Conservation (phyloP, 2,329 filamentous ascomycete genomes). For the Trichoderma atroviride region DNA sequence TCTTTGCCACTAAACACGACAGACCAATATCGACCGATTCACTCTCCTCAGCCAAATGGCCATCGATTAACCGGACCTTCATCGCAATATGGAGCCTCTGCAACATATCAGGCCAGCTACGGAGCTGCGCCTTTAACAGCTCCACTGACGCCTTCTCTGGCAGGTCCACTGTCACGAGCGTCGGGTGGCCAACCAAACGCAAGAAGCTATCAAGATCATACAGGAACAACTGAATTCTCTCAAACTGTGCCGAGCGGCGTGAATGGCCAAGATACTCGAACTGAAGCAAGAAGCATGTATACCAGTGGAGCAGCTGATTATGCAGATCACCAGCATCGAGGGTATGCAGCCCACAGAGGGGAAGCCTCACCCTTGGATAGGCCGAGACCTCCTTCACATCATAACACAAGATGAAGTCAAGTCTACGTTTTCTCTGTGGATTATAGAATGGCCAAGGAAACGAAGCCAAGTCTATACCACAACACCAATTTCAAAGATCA, state of each 20-base stretch:
- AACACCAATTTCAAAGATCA: background rate
- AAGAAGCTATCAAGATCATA: conserved; percentile 54
- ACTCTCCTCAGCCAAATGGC: conserved; percentile 20
- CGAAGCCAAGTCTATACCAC: background rate
- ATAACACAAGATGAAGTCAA: background rate
- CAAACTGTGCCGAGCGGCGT: conserved; percentile 44
- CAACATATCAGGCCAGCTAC: conserved; percentile 53
- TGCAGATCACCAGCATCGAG: conserved; percentile 24
- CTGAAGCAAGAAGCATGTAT: conserved; percentile 52
- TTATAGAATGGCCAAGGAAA: background rate
- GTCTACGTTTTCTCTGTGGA: background rate
- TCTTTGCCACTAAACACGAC: conserved; percentile 48
- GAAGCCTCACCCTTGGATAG: background rate
- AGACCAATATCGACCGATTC: conserved; percentile 48
- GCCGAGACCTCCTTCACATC: conserved; percentile 6
- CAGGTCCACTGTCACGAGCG: conserved; percentile 23
- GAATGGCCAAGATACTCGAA: conserved; percentile 40
- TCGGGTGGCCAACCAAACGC: conserved; percentile 38
- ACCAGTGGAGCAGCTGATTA: conserved; percentile 39
- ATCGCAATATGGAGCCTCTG: conserved; percentile 47
- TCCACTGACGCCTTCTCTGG: conserved; percentile 40
- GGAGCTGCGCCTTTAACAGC: conserved; percentile 55
- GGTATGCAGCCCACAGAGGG: conserved; percentile 6
- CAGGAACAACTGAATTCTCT: conserved; percentile 55
- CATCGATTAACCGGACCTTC: conserved; percentile 35